These are phyloP conservation scores for Lachnellula arida DNA, from an alignment of 2,329 filamentous ascomycete species.

Conservation along the genomic window DNA sequence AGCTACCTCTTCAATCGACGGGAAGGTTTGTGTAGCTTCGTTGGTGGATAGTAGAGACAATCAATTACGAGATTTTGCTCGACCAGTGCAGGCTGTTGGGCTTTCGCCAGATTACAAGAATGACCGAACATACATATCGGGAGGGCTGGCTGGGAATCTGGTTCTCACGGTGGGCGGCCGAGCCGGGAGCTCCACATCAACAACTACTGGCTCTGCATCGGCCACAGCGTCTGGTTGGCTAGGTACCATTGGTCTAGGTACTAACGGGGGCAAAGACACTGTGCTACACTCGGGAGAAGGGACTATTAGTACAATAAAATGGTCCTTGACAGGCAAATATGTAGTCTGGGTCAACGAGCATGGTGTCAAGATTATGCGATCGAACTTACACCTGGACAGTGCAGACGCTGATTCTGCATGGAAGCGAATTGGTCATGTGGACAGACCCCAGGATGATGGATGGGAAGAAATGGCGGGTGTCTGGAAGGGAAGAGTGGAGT, in stretches of 20 bases:
- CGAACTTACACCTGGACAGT: slow-evolving; percentile 73
- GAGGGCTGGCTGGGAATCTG: slow-evolving; percentile 80
- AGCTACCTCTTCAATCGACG: slow-evolving; percentile 90
- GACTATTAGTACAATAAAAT: slow-evolving; percentile 85
- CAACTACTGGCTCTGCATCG: slow-evolving; percentile 76
- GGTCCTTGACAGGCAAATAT: slow-evolving; percentile 89
- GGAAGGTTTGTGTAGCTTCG: slow-evolving; percentile 88
- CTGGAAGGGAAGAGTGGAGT: slow-evolving; percentile 89
- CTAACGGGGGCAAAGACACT: slow-evolving; percentile 76
- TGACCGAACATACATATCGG: slow-evolving; percentile 85
- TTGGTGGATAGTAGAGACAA: slow-evolving; percentile 86
- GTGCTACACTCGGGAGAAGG: slow-evolving; percentile 90
- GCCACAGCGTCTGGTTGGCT: slow-evolving; percentile 88
- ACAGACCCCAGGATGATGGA: slow-evolving; percentile 76
- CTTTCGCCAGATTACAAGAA: slow-evolving; percentile 93
- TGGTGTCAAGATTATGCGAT: slow-evolving; percentile 96
- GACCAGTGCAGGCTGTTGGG: slow-evolving; percentile 86
- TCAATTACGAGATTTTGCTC: slow-evolving; percentile 84
- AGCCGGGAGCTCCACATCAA: slow-evolving; percentile 76
- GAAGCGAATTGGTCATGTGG: slow-evolving; percentile 91
- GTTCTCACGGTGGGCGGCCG: slow-evolving; percentile 81
- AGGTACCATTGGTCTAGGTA: slow-evolving; percentile 76
- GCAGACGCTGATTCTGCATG: slow-evolving; percentile 78
- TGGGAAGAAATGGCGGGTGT: slow-evolving; percentile 97
- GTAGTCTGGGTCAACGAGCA: slow-evolving; percentile 95